Evolutionary conservation across 2,329 filamentous ascomycete genomes (phyloP).

Genomic region (Lasiodiplodia theobromae): DNA sequence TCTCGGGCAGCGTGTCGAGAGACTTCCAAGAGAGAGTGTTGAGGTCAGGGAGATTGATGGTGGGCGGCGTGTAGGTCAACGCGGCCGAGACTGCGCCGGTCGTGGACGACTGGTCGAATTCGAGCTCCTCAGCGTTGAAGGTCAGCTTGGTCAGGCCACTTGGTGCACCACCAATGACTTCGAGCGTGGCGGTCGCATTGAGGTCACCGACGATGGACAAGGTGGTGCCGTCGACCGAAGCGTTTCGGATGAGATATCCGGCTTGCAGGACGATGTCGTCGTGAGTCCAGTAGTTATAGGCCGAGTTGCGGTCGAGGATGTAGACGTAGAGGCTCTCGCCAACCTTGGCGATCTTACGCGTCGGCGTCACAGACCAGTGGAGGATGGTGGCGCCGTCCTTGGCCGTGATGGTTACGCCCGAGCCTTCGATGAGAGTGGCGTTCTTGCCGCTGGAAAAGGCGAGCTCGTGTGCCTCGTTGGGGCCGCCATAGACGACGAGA

Average conservation of each 20-base stretch:
- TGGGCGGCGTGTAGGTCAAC: constrained; percentile 59
- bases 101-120: constrained; percentile 51
- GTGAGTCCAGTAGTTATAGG: constrained; percentile 39
- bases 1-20: constrained; percentile 74
- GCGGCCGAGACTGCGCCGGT: constrained; percentile 59
- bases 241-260: constrained; percentile 69
- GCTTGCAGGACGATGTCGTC: constrained; percentile 65
- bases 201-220: constrained; percentile 74
- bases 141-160: constrained; percentile 60
- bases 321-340: constrained; percentile 61
- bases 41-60: constrained; percentile 65
- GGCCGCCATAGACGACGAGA: constrained; percentile 69
- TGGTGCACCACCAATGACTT: constrained; percentile 70
- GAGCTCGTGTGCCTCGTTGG: constrained; percentile 69
- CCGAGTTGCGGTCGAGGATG: constrained; percentile 56
- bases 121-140: constrained; percentile 63
- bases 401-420: constrained; percentile 43
- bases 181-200: constrained; percentile 71
- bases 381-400: constrained; percentile 56
- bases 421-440: constrained; percentile 51
- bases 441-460: constrained; percentile 52
- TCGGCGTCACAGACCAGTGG: constrained; percentile 63
- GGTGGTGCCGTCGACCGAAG: constrained; percentile 61
- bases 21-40: constrained; percentile 70
- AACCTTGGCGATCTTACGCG: constrained; percentile 61